Percentiles rank a stretch among this genome's conserved stretches.
These are phyloP conservation scores for Chrysochromulina tobinii DNA, from an alignment of 78 protist genomes.

Conservation along the genomic window DNA sequence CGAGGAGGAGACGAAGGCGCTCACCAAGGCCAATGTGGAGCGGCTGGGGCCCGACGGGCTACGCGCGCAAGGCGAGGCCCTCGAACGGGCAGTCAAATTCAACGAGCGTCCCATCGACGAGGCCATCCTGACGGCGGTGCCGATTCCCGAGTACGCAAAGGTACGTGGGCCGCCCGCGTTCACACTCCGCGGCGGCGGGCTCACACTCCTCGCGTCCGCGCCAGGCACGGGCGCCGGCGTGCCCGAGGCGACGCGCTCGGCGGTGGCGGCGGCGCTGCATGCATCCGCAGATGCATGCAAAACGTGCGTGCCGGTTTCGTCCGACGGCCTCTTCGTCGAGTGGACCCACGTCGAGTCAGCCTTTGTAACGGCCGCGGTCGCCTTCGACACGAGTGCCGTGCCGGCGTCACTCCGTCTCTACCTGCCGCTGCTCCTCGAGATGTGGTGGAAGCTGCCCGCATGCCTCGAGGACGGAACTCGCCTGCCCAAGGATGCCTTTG, in stretches of 20 bases:
- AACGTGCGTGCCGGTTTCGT: not conserved
- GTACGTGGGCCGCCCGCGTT: not conserved
- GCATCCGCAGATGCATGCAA: not conserved
- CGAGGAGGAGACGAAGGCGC: not conserved
- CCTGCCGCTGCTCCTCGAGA: not conserved
- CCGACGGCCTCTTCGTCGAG: not conserved
- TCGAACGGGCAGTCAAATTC: not conserved
- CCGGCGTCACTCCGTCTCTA: not conserved
- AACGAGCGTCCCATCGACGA: not conserved
- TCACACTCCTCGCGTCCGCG: not conserved
- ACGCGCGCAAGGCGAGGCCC: not conserved
- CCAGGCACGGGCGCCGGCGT: not conserved
- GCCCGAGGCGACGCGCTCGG: not conserved
- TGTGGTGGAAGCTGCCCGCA: not conserved
- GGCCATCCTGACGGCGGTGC: not conserved
- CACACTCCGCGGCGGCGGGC: not conserved
- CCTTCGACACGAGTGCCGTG: not conserved
- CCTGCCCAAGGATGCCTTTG: not conserved
- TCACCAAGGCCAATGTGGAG: not conserved
- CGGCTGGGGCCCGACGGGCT: not conserved
- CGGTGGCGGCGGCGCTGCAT: not conserved
- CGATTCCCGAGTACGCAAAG: not conserved
- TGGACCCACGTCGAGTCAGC: not conserved
- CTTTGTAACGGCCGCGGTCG: not conserved
- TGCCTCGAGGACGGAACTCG: not conserved